A percentile compares a stretch with the other conserved stretches of the same genome.
phyloP scores from a whole-genome alignment of 768 basidiomycete species.

The Exidia glandulosa region DNA sequence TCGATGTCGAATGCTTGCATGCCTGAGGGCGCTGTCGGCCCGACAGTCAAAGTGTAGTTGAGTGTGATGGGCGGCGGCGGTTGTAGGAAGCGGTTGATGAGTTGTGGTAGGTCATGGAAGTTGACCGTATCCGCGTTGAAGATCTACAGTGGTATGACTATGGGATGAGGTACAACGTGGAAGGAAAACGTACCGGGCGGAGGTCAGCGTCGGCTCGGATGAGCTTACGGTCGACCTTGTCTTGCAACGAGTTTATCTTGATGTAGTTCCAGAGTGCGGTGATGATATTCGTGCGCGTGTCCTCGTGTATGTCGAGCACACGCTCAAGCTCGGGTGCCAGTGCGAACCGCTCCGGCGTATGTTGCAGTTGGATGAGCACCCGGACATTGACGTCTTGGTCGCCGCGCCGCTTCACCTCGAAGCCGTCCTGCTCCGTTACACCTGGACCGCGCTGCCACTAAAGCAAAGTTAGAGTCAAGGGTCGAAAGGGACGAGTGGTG shows the following conservation, averaged over 20 bases:
- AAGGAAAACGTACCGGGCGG: constrained; percentile 36
- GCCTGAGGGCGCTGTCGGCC: constrained; percentile 43
- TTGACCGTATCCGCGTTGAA: constrained; percentile 57
- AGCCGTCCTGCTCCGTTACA: constrained; percentile 63
- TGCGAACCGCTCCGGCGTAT: constrained; percentile 79
- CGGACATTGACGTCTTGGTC: constrained; percentile 69
- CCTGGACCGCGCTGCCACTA: constrained; percentile 23
- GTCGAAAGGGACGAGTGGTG: not conserved
- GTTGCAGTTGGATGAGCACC: constrained; percentile 77
- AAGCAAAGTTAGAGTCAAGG: constrained; percentile 31
- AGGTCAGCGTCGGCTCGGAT: constrained; percentile 62
- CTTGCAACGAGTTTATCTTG: constrained; percentile 72
- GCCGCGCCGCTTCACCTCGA: constrained; percentile 72
- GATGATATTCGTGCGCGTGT: constrained; percentile 69
- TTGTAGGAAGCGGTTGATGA: constrained; percentile 68
- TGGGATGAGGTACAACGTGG: not conserved
- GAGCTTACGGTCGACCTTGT: constrained; percentile 64
- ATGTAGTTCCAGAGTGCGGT: constrained; percentile 89
- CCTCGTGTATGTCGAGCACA: constrained; percentile 72
- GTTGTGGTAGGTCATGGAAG: constrained; percentile 75
- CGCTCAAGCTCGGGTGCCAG: constrained; percentile 54
- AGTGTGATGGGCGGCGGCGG: constrained; percentile 74
- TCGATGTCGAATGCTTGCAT: constrained; percentile 81
- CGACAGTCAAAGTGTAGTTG: constrained; percentile 51
- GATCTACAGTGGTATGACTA: constrained; percentile 31